Conservation (phyloP, 495 filamentous ascomycete species). For the Tuber melanosporum region DNA sequence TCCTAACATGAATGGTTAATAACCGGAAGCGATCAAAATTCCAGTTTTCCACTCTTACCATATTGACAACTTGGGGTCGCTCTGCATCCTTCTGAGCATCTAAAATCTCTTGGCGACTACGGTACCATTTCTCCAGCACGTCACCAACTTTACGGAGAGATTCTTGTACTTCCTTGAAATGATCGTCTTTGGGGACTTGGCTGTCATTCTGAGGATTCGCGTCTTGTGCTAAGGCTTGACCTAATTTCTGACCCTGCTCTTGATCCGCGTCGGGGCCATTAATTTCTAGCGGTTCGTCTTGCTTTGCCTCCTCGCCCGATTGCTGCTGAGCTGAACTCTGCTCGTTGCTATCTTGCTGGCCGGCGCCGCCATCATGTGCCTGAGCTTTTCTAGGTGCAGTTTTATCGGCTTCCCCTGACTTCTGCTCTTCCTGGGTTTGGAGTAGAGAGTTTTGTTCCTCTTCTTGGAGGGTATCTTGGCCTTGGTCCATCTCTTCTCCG, state of each 20-base stretch:
- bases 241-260: conserved; percentile 46
- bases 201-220: conserved; percentile 51
- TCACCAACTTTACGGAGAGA: conserved; percentile 91
- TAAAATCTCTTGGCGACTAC: conserved; percentile 69
- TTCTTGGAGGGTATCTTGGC: conserved; percentile 46
- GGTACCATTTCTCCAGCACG: conserved; percentile 87
- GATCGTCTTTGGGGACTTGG: conserved; percentile 42
- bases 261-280: conserved; percentile 46
- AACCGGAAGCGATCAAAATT: conserved; percentile 2
- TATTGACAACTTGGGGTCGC: conserved; percentile 46
- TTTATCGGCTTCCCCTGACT: conserved; percentile 51
- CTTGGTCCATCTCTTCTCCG: conserved; percentile 47
- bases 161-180: conserved; percentile 48
- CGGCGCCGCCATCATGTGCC: conserved; percentile 47
- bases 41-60: conserved; percentile 26
- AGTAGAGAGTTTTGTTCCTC: conserved; percentile 47
- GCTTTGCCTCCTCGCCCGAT: conserved; percentile 44
- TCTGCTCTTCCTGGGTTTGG: conserved; percentile 45
- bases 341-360: conserved; percentile 32
- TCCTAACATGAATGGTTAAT: conserved; percentile 25
- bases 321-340: conserved; percentile 46
- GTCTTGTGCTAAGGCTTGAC: conserved; percentile 46
- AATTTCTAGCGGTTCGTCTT: conserved; percentile 25
- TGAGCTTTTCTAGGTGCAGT: conserved; percentile 63
- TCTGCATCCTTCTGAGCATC: conserved; percentile 60